These are phyloP conservation scores for Nepenthes gracilis DNA, from an alignment of 148 eudicot genomes.

Conservation along the genomic window DNA sequence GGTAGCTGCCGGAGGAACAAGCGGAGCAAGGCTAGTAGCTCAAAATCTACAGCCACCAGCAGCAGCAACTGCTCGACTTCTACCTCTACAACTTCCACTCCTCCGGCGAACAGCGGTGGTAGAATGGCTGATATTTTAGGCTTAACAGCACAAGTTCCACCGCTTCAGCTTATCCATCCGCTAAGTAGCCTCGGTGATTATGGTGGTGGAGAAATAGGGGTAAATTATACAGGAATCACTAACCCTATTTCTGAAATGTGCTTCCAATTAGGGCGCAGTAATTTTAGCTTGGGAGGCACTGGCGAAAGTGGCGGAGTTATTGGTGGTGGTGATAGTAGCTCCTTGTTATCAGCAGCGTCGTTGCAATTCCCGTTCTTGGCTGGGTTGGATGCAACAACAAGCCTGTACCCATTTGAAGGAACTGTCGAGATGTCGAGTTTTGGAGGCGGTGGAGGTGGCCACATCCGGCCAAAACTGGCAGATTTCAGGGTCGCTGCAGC, in stretches of 20 bases:
- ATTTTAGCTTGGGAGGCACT: constrained; percentile 9
- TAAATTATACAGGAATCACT: constrained; percentile 24
- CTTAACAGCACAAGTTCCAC: constrained; percentile 25
- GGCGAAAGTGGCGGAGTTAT: constrained; percentile 8
- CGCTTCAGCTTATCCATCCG: constrained; percentile 34
- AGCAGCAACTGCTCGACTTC: constrained; percentile 15
- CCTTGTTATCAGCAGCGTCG: background rate
- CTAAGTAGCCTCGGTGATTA: constrained; percentile 13
- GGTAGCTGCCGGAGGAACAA: constrained; percentile 67
- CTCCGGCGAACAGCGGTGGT: constrained; percentile 1
- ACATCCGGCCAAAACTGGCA: constrained; percentile 10
- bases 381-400: constrained; percentile 17
- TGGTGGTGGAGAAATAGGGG: constrained; percentile 14
- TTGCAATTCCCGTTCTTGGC: constrained; percentile 14
- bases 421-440: constrained; percentile 10
- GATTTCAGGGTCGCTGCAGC: constrained; percentile 6
- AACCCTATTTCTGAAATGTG: constrained; percentile 22
- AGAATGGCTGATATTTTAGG: constrained; percentile 18
- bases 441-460: background rate
- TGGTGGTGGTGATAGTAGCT: constrained; percentile 3
- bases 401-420: constrained; percentile 15
- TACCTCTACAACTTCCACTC: constrained; percentile 15
- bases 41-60: constrained; percentile 32
- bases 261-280: constrained; percentile 19
- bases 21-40: constrained; percentile 32